Conservation (phyloP, 495 filamentous ascomycete species). For the Neurospora cerealis region DNA sequence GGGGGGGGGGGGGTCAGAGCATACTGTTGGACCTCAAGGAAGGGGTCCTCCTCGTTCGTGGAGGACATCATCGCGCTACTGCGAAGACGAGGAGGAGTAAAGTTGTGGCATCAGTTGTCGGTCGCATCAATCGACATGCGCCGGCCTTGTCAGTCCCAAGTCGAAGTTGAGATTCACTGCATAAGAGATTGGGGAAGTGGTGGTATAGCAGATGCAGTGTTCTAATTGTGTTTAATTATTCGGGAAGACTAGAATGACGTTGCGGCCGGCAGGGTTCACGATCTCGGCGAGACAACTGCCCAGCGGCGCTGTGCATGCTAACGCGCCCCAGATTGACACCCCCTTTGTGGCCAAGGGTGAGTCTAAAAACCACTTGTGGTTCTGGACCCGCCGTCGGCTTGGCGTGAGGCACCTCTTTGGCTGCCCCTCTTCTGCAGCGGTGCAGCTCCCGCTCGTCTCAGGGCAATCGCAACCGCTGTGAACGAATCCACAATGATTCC, state of each 20-base stretch:
- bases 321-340: not conserved
- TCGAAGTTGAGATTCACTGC: not conserved
- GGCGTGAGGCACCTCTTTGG: not conserved
- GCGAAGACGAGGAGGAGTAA: not conserved
- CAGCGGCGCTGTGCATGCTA: not conserved
- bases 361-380: not conserved
- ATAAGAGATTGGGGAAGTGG: not conserved
- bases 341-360: not conserved
- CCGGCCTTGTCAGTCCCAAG: not conserved
- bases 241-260: not conserved
- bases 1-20: conserved; percentile 9
- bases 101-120: conserved; percentile 5
- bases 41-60: conserved; percentile 72
- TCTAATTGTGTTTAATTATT: not conserved
- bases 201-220: not conserved
- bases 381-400: not conserved
- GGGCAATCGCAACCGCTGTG: not conserved
- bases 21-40: conserved; percentile 87
- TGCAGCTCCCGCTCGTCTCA: not conserved
- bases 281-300: not conserved
- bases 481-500: not conserved
- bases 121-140: conserved; percentile 1
- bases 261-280: not conserved
- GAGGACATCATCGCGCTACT: conserved; percentile 52
- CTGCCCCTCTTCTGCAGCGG: not conserved